phyloP scores from a whole-genome alignment of 768 basidiomycete species.

The Candolleomyces aberdarensis region DNA sequence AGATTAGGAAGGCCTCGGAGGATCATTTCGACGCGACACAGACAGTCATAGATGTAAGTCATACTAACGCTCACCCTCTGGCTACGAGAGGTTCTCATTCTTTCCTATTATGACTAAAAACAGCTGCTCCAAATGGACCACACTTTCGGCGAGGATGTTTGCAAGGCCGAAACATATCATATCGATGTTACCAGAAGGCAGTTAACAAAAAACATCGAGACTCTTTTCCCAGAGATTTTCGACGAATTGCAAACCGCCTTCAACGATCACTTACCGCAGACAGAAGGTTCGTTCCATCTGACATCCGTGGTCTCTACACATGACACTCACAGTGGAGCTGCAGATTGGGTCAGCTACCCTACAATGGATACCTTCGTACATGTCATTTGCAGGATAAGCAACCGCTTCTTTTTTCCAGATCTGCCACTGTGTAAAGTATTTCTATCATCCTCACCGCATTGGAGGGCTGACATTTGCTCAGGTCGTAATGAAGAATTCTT shows the following conservation, averaged over 20 bases:
- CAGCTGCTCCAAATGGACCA: conserved; percentile 34
- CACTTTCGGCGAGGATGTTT: conserved; percentile 27
- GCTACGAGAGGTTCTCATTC: not conserved
- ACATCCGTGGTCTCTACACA: not conserved
- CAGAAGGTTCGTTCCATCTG: conserved; percentile 16
- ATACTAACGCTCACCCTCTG: not conserved
- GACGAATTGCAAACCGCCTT: conserved; percentile 40
- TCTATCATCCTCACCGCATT: not conserved
- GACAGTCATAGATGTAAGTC: conserved; percentile 5
- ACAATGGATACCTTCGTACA: not conserved
- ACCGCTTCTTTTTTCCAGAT: not conserved
- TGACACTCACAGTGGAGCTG: not conserved
- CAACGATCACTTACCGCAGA: conserved; percentile 30
- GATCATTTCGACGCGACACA: conserved; percentile 22
- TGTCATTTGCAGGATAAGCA: not conserved
- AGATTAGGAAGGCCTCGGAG: conserved; percentile 29
- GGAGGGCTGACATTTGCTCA: not conserved
- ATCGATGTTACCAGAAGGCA: conserved; percentile 18
- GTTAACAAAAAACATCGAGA: conserved; percentile 32
- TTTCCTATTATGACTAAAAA: not conserved
- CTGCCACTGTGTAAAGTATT: not conserved
- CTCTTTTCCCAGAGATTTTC: conserved; percentile 32
- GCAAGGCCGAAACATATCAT: conserved; percentile 24
- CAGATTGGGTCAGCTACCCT: not conserved
- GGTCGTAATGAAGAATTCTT: not conserved